phyloP scores from a whole-genome alignment of 2,329 filamentous ascomycete genomes.

The Dothideomycetes sp. region DNA sequence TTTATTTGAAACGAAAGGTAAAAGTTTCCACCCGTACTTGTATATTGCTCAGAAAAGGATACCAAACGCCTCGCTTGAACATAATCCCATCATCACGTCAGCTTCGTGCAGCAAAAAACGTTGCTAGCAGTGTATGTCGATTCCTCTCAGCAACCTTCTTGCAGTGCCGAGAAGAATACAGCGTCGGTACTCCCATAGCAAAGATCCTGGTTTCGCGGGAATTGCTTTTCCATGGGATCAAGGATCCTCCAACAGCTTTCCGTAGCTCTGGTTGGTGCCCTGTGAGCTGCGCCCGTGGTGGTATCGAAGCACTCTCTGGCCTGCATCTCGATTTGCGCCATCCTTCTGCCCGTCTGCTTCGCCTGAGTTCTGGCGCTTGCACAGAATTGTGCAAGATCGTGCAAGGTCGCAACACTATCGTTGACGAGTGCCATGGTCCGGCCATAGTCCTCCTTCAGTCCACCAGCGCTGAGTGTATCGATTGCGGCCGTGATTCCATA shows the following conservation, averaged over 20 bases:
- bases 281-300: not conserved
- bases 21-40: no score
- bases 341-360: slow-evolving; percentile 6
- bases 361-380: slow-evolving; percentile 6
- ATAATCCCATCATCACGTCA: not conserved
- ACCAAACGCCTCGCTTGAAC: slow-evolving; percentile 1
- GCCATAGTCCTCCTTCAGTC: slow-evolving; percentile 21
- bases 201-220: slow-evolving; percentile 24
- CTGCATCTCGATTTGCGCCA: slow-evolving; percentile 6
- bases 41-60: no score
- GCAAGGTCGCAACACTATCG: slow-evolving; percentile 1
- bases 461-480: slow-evolving; percentile 56
- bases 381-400: slow-evolving; percentile 9
- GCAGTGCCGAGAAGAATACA: slow-evolving; percentile 22
- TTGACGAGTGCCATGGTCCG: slow-evolving; percentile 3
- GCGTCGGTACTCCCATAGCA: slow-evolving; percentile 24
- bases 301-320: slow-evolving; percentile 1
- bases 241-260: slow-evolving; percentile 23
- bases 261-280: not conserved
- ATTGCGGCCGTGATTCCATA: slow-evolving; percentile 54
- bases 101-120: not conserved
- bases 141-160: slow-evolving; percentile 5
- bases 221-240: slow-evolving; percentile 24
- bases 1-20: no score
- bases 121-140: no score